Evolutionary conservation across 805 yeast genomes (phyloP).

Genomic region (Huiozyma naganishii): DNA sequence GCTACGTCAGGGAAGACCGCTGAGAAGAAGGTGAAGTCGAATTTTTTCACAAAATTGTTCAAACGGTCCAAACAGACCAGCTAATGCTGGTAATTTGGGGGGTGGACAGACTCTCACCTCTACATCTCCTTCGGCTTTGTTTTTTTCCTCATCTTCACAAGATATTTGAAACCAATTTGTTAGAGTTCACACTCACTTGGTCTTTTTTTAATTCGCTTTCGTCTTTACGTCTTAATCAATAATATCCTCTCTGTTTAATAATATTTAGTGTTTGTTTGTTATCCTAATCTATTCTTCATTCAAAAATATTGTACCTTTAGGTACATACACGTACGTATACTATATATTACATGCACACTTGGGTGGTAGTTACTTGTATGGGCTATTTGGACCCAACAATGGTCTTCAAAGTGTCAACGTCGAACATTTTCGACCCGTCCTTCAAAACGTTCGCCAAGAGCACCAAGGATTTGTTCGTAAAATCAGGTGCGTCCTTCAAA

Average conservation of each 20-base stretch:
- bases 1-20: background rate
- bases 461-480: slow-evolving; percentile 45
- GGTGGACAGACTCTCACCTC: too few species aligned
- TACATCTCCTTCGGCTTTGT: too few species aligned
- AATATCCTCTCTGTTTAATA: too few species aligned
- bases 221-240: background rate
- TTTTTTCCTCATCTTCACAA: too few species aligned
- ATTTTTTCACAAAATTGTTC: slow-evolving; percentile 6
- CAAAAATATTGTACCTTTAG: too few species aligned
- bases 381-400: slow-evolving; percentile 19
- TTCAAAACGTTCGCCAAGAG: slow-evolving; percentile 47
- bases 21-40: background rate
- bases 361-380: too few species aligned
- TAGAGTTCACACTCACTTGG: too few species aligned
- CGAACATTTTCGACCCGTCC: slow-evolving; percentile 49
- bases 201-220: background rate
- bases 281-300: too few species aligned
- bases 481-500: slow-evolving; percentile 54
- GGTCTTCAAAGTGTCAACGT: slow-evolving; percentile 36
- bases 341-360: too few species aligned
- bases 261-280: too few species aligned
- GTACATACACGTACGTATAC: too few species aligned
- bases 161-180: too few species aligned
- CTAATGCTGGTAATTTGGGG: background rate
- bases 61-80: slow-evolving; percentile 5